Evolutionary conservation across 805 yeast species (phyloP).

Genomic region (Ogataea sp.): DNA sequence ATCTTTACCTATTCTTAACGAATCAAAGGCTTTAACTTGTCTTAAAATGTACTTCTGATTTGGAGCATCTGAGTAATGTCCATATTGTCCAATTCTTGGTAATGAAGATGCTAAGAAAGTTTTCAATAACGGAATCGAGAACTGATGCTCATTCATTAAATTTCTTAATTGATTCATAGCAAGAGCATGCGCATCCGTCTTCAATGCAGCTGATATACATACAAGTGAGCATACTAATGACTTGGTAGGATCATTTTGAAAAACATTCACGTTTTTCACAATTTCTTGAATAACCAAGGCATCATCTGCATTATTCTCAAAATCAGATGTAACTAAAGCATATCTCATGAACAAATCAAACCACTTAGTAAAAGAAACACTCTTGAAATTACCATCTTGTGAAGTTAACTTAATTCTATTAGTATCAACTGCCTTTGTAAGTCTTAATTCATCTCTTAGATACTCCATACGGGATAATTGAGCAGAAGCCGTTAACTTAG

Average conservation of each 20-base stretch:
- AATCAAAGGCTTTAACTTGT: conserved; percentile 84
- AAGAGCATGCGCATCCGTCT: conserved; percentile 40
- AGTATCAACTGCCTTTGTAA: conserved; percentile 20
- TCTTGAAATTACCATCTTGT: conserved; percentile 29
- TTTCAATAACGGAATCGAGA: conserved; percentile 59
- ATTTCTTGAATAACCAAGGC: conserved; percentile 65
- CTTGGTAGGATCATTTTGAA: conserved; percentile 54
- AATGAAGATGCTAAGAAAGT: conserved; percentile 50
- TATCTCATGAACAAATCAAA: conserved; percentile 75
- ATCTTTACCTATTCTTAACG: conserved; percentile 43
- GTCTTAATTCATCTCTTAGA: conserved; percentile 48
- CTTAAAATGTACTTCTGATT: conserved; percentile 87
- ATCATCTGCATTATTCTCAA: conserved; percentile 45
- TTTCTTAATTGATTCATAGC: conserved; percentile 53
- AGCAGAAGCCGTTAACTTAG: conserved; percentile 62
- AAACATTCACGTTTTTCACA: conserved; percentile 74
- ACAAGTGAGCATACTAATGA: conserved; percentile 57
- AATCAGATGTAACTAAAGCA: conserved; percentile 57
- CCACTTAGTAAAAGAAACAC: conserved; percentile 75
- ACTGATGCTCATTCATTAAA: conserved; percentile 63
- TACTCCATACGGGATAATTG: conserved; percentile 60
- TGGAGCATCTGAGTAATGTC: conserved; percentile 58
- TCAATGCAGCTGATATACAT: conserved; percentile 47
- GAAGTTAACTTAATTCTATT: conserved; percentile 6
- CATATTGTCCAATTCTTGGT: conserved; percentile 15